phyloP scores from a whole-genome alignment of 2,329 filamentous ascomycete genomes.

The Penicillium thymicola region DNA sequence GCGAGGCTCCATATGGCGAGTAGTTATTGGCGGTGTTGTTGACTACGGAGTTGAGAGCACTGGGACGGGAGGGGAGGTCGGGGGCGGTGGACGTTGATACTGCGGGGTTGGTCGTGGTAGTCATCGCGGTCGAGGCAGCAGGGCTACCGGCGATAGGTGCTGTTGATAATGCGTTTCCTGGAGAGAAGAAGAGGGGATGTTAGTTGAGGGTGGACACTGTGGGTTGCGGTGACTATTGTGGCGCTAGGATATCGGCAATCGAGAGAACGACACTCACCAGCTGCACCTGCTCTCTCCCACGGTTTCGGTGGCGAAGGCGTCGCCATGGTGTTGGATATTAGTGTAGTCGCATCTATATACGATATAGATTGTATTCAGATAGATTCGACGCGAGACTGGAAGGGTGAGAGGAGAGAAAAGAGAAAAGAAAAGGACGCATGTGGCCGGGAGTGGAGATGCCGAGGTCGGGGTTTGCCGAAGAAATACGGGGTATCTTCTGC shows the following conservation, averaged over 20 bases:
- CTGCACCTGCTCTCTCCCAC: constrained; percentile 77
- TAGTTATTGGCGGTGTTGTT: constrained; percentile 87
- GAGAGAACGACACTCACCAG: constrained; percentile 45
- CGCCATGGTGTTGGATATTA: constrained; percentile 48
- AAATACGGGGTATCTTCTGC: not conserved
- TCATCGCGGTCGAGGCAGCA: constrained; percentile 34
- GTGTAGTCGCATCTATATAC: constrained; percentile 29
- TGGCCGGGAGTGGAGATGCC: constrained; percentile 26
- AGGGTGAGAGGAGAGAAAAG: constrained; percentile 12
- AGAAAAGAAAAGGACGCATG: constrained; percentile 20
- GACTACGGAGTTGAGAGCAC: constrained; percentile 71
- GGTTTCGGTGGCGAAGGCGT: constrained; percentile 86
- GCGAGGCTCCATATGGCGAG: constrained; percentile 59
- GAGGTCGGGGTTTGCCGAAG: constrained; percentile 25
- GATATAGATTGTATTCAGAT: not conserved
- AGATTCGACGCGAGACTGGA: constrained; percentile 1
- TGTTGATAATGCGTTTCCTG: constrained; percentile 29
- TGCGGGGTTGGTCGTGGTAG: constrained; percentile 43
- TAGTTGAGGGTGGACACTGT: constrained; percentile 6
- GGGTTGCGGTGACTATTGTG: not conserved
- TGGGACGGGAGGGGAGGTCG: constrained; percentile 74
- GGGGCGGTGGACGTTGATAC: constrained; percentile 54
- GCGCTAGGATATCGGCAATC: not conserved
- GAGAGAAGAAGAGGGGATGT: not conserved
- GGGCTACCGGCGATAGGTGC: constrained; percentile 22